phyloP scores from a whole-genome alignment of 2,329 filamentous ascomycete genomes.

The Monilinia aucupariae region DNA sequence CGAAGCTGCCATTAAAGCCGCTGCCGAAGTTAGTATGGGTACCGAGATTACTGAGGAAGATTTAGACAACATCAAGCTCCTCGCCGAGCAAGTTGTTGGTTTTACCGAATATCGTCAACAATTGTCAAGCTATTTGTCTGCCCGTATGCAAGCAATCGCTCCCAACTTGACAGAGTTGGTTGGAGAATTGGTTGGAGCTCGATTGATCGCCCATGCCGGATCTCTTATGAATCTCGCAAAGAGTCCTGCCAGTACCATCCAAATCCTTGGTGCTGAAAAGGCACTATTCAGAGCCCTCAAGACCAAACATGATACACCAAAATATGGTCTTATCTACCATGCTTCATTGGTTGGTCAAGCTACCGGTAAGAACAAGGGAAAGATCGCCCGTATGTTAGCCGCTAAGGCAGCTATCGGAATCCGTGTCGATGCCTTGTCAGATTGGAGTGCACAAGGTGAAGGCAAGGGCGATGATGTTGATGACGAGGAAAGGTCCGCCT shows the following conservation, averaged over 20 bases:
- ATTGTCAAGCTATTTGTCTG: conserved; percentile 81
- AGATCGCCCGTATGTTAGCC: conserved; percentile 94
- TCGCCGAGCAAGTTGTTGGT: conserved; percentile 88
- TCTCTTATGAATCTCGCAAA: conserved; percentile 94
- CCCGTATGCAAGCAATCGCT: conserved; percentile 93
- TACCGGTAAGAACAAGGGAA: conserved; percentile 97
- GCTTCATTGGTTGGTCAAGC: conserved; percentile 93
- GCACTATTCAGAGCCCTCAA: conserved; percentile 96
- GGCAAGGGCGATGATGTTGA: conserved; percentile 60
- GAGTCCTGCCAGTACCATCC: conserved; percentile 89
- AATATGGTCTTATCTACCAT: conserved; percentile 94
- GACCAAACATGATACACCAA: conserved; percentile 98
- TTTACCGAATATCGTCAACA: conserved; percentile 88
- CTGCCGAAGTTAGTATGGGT: conserved; percentile 96
- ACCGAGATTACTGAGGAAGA: conserved; percentile 93
- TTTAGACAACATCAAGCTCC: conserved; percentile 82
- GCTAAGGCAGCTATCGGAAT: conserved; percentile 90
- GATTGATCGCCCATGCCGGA: conserved; percentile 89
- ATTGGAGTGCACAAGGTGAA: conserved; percentile 65
- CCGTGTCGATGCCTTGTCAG: conserved; percentile 82
- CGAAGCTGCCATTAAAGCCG: conserved; percentile 83
- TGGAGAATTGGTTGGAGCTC: conserved; percentile 87
- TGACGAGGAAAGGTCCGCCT: conserved; percentile 80
- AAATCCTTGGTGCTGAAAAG: conserved; percentile 98
- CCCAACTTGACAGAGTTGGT: conserved; percentile 92